Base-by-base conservation (phyloP, 2,329 filamentous ascomycete species). In the Scytalidium lignicola region DNA sequence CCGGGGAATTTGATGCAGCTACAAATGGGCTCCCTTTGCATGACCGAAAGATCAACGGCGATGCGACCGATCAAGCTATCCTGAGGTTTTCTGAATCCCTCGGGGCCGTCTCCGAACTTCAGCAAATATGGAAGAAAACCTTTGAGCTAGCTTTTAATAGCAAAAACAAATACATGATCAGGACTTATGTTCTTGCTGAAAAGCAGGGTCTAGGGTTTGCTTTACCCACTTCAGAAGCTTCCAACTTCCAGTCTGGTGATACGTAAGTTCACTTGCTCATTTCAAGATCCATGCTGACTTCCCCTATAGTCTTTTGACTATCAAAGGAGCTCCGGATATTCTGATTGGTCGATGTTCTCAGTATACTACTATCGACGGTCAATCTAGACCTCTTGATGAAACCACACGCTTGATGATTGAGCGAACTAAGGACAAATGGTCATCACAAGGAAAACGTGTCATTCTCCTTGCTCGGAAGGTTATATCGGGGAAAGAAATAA, bases 91-190 rank as follows among this genome's bases (percentile, higher is more conserved):
- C 85, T 0, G 85, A 90, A 63, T 70, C 71, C 2, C 71, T 90
- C 43, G 78, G 78, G 0, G 70, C 79, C 0, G 80, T 88, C 0
- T 66, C 74, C 0, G 76, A 85, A 45, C 68, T 86, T 4, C 77
- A 82, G 7, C 71, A 74, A 13, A 72, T 75, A 54, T 90, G 85
- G 84, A 76, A 76, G 46, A 82, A 78, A 46, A 75, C 78, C 2
- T 90, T 82, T 57, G 81, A 86, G 47, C 70, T 88, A 22, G 79
- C 84, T 0, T 91, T 91, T 65, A 90, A 90, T 69, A 88, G 84
- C 68, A 88, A 88, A 71, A 90, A 90, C 69, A 91, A 91, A 66
- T 90, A 83, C 62, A 90, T 90, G 81, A 78, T 90, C 48, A 75
- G 80, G 28, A 76, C 83, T 0, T 78, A 85, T 44, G 71, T 71